Evolutionary conservation across 768 basidiomycete genomes (phyloP).

Genomic region (Candolleomyces efflorescens): DNA sequence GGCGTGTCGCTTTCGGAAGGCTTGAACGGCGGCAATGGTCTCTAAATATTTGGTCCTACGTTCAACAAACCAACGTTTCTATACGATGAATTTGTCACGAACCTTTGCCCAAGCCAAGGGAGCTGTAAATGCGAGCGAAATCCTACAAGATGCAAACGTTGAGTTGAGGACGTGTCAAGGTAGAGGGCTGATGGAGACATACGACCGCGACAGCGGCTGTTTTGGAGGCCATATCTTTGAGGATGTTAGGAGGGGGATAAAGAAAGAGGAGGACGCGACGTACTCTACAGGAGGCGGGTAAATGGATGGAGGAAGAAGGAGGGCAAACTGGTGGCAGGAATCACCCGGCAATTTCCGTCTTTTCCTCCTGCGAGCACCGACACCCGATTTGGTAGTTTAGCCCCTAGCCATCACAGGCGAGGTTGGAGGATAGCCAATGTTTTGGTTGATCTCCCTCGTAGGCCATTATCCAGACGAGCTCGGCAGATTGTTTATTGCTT

Average conservation of each 20-base stretch:
- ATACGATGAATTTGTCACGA: slow-evolving; percentile 16
- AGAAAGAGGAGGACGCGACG: slow-evolving; percentile 7
- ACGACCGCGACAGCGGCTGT: slow-evolving; percentile 65
- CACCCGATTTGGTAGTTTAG: slow-evolving; percentile 15
- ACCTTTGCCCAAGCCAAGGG: slow-evolving; percentile 87
- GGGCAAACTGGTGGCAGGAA: slow-evolving; percentile 10
- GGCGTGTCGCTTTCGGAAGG: slow-evolving; percentile 93
- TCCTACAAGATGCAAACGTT: slow-evolving; percentile 46
- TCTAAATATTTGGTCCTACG: slow-evolving; percentile 40
- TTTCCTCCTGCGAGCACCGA: slow-evolving; percentile 34
- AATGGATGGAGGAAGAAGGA: slow-evolving; percentile 5
- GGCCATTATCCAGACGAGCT: too few species aligned
- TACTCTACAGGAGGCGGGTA: slow-evolving; percentile 21
- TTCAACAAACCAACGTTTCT: background rate
- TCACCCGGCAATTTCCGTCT: slow-evolving; percentile 35
- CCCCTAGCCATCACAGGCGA: background rate
- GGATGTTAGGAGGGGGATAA: slow-evolving; percentile 1
- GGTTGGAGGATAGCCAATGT: too few species aligned
- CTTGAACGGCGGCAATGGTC: slow-evolving; percentile 84
- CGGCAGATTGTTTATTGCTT: too few species aligned
- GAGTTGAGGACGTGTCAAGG: slow-evolving; percentile 19
- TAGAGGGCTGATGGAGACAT: slow-evolving; percentile 20
- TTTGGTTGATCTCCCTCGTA: too few species aligned
- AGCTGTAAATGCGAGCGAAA: slow-evolving; percentile 78
- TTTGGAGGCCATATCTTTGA: slow-evolving; percentile 61